Percentiles rank a stretch among this genome's conserved stretches.
Conservation (phyloP, 495 filamentous ascomycete species). For the Aspergillus panamensis region DNA sequence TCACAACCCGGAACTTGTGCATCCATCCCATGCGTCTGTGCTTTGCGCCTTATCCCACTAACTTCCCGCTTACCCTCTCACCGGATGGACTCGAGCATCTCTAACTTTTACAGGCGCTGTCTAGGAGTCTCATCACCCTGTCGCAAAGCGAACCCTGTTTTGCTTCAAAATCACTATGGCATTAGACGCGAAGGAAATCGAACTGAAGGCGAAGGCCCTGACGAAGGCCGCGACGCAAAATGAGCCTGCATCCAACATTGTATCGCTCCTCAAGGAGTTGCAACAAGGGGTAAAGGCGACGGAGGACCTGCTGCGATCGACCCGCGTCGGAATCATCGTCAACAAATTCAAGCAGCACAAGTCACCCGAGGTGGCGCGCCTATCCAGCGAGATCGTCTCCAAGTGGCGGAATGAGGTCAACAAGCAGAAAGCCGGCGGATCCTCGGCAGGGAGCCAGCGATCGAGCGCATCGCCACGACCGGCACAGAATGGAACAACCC, state of each 20-base stretch:
- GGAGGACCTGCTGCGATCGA: constrained; percentile 81
- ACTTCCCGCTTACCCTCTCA: not conserved
- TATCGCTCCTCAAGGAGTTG: constrained; percentile 69
- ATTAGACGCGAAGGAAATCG: constrained; percentile 83
- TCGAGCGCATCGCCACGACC: constrained; percentile 42
- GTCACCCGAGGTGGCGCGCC: constrained; percentile 68
- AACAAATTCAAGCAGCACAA: constrained; percentile 75
- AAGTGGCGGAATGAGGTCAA: constrained; percentile 86
- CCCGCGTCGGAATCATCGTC: constrained; percentile 83
- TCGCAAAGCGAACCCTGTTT: not conserved
- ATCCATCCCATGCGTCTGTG: not conserved
- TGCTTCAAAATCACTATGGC: constrained; percentile 15
- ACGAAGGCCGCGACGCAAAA: constrained; percentile 68
- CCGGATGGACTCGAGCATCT: not conserved
- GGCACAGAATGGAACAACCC: constrained; percentile 41
- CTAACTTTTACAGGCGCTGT: constrained; percentile 3
- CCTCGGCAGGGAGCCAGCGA: constrained; percentile 41
- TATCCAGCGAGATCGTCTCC: constrained; percentile 74
- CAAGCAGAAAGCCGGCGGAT: constrained; percentile 58
- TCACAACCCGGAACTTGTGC: too few relatives aligned
- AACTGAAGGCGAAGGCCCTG: constrained; percentile 65
- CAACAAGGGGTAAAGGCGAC: constrained; percentile 75
- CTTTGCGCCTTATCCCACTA: constrained; percentile 3
- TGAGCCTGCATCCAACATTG: constrained; percentile 60
- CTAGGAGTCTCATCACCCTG: not conserved